Conservation (phyloP, 768 basidiomycete species). For the Hemileccinum rubropunctum region DNA sequence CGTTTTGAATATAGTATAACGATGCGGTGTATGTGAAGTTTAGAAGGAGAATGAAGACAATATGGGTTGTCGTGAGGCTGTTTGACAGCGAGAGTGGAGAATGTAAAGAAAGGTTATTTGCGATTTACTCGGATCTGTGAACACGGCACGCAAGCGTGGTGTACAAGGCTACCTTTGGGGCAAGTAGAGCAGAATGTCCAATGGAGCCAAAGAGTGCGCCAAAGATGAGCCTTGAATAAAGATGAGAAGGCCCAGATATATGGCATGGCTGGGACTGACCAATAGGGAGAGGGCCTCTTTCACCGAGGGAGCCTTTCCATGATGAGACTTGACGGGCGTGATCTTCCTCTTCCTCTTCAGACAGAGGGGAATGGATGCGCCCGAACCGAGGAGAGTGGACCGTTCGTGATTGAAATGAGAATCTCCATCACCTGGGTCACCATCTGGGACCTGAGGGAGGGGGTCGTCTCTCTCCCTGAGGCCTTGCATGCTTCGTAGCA, state of each 20-base stretch:
- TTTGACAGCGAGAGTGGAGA: neutral
- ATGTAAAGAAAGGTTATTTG: neutral
- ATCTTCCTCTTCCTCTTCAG: constrained; percentile 24
- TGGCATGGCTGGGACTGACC: constrained; percentile 43
- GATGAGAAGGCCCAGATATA: neutral
- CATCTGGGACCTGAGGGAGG: no score
- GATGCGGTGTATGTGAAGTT: neutral
- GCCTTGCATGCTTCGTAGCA: no score
- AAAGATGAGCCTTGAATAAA: constrained; percentile 51
- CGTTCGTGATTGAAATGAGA: constrained; percentile 40
- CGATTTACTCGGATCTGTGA: constrained; percentile 55
- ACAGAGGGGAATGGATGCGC: constrained; percentile 1
- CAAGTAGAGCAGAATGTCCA: constrained; percentile 55
- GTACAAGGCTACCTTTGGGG: constrained; percentile 72
- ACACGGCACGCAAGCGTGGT: constrained; percentile 70
- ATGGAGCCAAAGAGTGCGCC: constrained; percentile 53
- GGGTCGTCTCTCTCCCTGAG: no score
- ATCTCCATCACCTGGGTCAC: constrained; percentile 34
- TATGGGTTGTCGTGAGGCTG: neutral
- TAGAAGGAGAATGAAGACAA: constrained; percentile 4
- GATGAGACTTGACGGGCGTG: constrained; percentile 28
- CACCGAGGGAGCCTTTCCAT: constrained; percentile 60
- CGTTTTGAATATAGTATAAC: neutral
- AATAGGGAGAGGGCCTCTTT: constrained; percentile 69
- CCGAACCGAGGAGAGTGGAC: constrained; percentile 28